A percentile compares a stretch with the other conserved stretches of the same genome.
These are phyloP conservation scores for Coemansia sp. DNA, from an alignment of 192 early-diverging fungal species.

Conservation along the genomic window DNA sequence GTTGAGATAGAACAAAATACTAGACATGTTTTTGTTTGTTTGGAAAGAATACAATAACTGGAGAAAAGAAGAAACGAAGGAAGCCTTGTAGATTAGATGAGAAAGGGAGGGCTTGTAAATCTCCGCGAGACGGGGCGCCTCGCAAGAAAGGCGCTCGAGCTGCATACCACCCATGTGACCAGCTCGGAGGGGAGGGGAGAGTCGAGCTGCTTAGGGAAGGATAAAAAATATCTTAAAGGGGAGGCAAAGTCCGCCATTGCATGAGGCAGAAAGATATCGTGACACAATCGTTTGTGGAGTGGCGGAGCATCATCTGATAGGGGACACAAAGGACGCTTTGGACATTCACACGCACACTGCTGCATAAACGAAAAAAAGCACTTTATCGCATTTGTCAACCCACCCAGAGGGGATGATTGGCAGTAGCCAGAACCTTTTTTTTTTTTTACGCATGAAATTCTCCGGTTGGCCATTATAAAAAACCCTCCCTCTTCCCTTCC, in stretches of 20 bases:
- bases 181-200: background rate
- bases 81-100: background rate
- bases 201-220: background rate
- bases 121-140: background rate
- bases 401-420: background rate
- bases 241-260: background rate
- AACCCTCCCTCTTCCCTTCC: background rate
- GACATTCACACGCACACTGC: background rate
- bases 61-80: background rate
- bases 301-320: background rate
- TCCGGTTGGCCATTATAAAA: background rate
- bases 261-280: background rate
- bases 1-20: constrained; percentile 63
- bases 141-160: background rate
- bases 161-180: background rate
- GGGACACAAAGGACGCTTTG: too few species aligned
- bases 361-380: background rate
- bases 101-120: background rate
- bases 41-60: background rate
- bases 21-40: background rate
- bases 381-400: background rate
- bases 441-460: background rate
- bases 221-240: background rate
- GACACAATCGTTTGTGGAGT: background rate
- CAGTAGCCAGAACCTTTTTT: background rate